A percentile compares a stretch with the other conserved stretches of the same genome.
phyloP scores from a whole-genome alignment of 805 yeast genomes.

The Candida anglica region DNA sequence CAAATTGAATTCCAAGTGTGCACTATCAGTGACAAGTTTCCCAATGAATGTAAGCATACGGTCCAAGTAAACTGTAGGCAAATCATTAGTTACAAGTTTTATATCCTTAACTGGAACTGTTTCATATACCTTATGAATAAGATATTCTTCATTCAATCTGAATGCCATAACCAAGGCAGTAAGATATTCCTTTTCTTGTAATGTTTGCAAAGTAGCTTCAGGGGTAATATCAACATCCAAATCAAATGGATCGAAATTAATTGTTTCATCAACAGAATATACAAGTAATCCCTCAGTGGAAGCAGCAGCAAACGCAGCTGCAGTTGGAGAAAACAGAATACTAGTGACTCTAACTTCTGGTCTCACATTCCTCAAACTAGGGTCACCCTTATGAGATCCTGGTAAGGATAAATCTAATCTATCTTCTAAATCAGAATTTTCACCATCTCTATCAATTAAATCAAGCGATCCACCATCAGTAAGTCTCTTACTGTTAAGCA shows the following conservation, averaged over 20 bases:
- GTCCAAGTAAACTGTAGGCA: slow-evolving; percentile 76
- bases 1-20: slow-evolving; percentile 80
- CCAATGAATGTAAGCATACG: slow-evolving; percentile 69
- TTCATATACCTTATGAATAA: slow-evolving; percentile 74
- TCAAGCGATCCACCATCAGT: slow-evolving; percentile 84
- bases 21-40: slow-evolving; percentile 60
- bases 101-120: slow-evolving; percentile 68
- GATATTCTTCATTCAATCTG: slow-evolving; percentile 76
- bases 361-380: slow-evolving; percentile 66
- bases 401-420: slow-evolving; percentile 74
- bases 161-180: slow-evolving; percentile 89
- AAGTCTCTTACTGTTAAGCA: slow-evolving; percentile 74
- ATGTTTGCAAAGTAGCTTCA: slow-evolving; percentile 58
- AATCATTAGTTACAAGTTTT: slow-evolving; percentile 55
- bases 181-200: slow-evolving; percentile 60
- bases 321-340: slow-evolving; percentile 83
- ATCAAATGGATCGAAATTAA: slow-evolving; percentile 91
- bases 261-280: slow-evolving; percentile 70
- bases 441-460: slow-evolving; percentile 80
- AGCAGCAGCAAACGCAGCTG: slow-evolving; percentile 88
- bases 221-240: slow-evolving; percentile 91
- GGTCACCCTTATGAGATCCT: slow-evolving; percentile 82
- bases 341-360: slow-evolving; percentile 83
- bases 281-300: slow-evolving; percentile 90
- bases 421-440: slow-evolving; percentile 80